Evolutionary conservation across 768 basidiomycete species (phyloP).

Genomic region (Collybia sp.): DNA sequence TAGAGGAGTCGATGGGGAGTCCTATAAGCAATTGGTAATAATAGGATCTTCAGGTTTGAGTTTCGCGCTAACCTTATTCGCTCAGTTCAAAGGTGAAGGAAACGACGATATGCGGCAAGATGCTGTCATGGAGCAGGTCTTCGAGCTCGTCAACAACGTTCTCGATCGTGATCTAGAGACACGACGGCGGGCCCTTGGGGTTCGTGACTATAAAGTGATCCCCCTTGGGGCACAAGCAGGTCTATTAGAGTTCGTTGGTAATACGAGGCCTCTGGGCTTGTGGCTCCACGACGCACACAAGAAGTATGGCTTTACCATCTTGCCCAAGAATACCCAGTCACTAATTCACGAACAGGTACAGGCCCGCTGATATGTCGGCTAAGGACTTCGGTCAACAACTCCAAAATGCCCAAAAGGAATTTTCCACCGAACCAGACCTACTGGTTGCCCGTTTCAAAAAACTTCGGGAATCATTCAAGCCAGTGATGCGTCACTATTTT

Average conservation of each 20-base stretch:
- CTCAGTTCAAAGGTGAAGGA: conserved; percentile 87
- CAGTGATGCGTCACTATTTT: conserved; percentile 94
- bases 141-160: conserved; percentile 80
- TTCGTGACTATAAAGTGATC: conserved; percentile 86
- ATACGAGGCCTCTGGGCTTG: conserved; percentile 58
- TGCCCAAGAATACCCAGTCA: background rate
- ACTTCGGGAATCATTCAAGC: conserved; percentile 49
- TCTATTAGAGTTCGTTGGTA: conserved; percentile 84
- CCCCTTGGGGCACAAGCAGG: conserved; percentile 80
- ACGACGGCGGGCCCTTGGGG: conserved; percentile 59
- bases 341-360: conserved; percentile 46
- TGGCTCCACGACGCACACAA: conserved; percentile 67
- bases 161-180: conserved; percentile 74
- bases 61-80: background rate
- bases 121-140: conserved; percentile 98
- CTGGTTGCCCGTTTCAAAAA: conserved; percentile 25
- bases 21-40: conserved; percentile 68
- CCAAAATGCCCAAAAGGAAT: conserved; percentile 23
- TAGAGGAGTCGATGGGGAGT: conserved; percentile 56
- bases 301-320: conserved; percentile 34
- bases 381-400: conserved; percentile 24
- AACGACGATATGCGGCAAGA: conserved; percentile 94
- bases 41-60: background rate
- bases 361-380: conserved; percentile 46
- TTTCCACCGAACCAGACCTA: conserved; percentile 21